These are phyloP conservation scores for Rhodomyrtus tomentosa DNA, from an alignment of 345 rosid species.

Conservation along the genomic window DNA sequence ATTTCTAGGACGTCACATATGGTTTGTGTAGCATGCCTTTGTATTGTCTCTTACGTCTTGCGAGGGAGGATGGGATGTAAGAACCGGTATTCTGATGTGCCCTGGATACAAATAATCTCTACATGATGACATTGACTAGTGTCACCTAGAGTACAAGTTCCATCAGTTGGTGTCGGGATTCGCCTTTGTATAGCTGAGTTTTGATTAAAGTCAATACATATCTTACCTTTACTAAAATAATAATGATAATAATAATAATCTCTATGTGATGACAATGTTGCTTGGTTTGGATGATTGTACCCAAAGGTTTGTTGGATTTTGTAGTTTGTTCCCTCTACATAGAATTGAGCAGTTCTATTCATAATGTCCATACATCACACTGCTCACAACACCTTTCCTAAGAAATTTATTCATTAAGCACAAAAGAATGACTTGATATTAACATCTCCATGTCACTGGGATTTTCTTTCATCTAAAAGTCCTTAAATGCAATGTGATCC, in stretches of 20 bases:
- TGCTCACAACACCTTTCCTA: background rate
- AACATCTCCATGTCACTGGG: background rate
- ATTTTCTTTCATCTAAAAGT: background rate
- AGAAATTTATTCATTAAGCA: background rate
- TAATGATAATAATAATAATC: too few relatives aligned
- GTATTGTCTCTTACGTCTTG: background rate
- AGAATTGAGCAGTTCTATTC: background rate
- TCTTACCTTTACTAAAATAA: too few relatives aligned
- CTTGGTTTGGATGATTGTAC: background rate
- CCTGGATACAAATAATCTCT: background rate
- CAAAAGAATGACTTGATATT: background rate
- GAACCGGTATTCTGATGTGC: background rate
- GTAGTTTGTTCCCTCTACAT: background rate
- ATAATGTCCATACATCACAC: background rate
- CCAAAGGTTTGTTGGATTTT: background rate
- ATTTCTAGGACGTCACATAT: too few relatives aligned
- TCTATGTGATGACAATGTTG: background rate
- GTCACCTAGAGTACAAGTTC: too few relatives aligned
- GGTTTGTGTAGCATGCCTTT: background rate
- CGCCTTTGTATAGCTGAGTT: too few relatives aligned
- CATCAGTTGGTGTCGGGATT: too few relatives aligned
- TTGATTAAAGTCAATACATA: too few relatives aligned
- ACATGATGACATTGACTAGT: background rate
- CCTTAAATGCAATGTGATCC: background rate
- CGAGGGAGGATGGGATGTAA: background rate